These are phyloP conservation scores for Eucalyptus erythrocorys DNA, from an alignment of 345 rosid species.

Conservation along the genomic window DNA sequence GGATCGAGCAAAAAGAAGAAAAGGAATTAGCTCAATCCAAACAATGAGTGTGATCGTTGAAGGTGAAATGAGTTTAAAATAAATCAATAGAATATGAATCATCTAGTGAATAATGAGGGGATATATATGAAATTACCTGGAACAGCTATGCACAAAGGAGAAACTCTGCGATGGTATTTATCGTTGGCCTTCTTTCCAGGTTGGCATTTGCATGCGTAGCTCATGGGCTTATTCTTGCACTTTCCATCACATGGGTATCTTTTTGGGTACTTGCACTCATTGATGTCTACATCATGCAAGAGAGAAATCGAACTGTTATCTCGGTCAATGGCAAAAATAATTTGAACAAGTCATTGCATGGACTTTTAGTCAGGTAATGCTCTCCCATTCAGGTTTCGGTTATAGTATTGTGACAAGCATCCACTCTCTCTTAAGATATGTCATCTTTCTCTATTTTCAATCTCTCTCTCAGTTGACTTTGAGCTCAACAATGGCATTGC, in stretches of 20 bases:
- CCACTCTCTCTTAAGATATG: background rate
- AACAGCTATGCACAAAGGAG: background rate
- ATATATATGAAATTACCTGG: background rate
- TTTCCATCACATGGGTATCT: too few relatives aligned
- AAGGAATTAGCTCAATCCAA: background rate
- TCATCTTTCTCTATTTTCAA: fast-evolving
- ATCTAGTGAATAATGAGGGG: background rate
- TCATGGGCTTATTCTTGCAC: background rate
- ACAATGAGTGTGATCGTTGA: background rate
- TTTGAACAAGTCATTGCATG: background rate
- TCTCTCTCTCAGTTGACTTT: fast-evolving
- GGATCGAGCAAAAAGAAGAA: fast-evolving
- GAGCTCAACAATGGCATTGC: background rate
- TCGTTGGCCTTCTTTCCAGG: background rate
- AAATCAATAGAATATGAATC: background rate
- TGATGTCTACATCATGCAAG: background rate
- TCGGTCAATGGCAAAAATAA: fast-evolving
- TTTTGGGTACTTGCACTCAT: too few relatives aligned
- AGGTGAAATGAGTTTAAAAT: background rate
- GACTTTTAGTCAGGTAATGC: fast-evolving
- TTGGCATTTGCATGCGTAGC: background rate
- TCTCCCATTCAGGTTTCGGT: fast-evolving
- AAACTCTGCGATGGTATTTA: too few relatives aligned
- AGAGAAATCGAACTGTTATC: background rate
- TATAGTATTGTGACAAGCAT: background rate